Evolutionary conservation across 1,284 basidiomycete genomes (phyloP).

Genomic region (Puccinia novopanici): DNA sequence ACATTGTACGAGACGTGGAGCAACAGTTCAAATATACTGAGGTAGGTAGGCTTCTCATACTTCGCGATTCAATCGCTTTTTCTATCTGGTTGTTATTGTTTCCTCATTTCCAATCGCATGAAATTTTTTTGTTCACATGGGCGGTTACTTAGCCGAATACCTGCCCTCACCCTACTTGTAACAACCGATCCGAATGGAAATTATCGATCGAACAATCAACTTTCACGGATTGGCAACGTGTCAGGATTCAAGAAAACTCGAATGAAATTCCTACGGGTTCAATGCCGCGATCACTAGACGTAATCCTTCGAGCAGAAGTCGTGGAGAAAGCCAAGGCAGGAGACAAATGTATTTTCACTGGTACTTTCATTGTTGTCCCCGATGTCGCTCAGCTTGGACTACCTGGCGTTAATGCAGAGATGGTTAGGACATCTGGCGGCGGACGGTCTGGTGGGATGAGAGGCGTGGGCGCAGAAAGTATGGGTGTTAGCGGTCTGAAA

Average conservation of each 20-base stretch:
- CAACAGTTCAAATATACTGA: conserved; percentile 99
- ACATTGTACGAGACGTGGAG: conserved; percentile 88
- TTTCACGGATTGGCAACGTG: conserved; percentile 99
- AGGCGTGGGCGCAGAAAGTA: conserved; percentile 69
- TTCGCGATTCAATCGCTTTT: background rate
- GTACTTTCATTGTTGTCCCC: conserved; percentile 96
- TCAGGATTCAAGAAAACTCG: conserved; percentile 97
- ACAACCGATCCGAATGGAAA: conserved; percentile 86
- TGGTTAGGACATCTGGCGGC: conserved; percentile 77
- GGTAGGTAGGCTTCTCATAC: conserved; percentile 62
- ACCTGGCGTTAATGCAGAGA: conserved; percentile 89
- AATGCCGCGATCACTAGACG: conserved; percentile 93
- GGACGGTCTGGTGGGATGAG: conserved; percentile 68
- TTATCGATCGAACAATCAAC: conserved; percentile 94
- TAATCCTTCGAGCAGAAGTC: conserved; percentile 89
- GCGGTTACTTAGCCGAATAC: conserved; percentile 70
- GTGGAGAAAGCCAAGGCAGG: conserved; percentile 98
- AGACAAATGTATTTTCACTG: conserved; percentile 97
- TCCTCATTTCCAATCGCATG: background rate
- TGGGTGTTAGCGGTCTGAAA: conserved; percentile 91
- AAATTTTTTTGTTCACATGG: background rate
- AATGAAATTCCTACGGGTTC: conserved; percentile 98
- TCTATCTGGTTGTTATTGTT: too few species aligned
- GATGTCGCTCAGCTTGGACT: conserved; percentile 95
- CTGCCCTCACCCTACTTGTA: conserved; percentile 89